Evolutionary conservation across 2,329 filamentous ascomycete genomes (phyloP).

Genomic region (Rugonectria rugulosa): DNA sequence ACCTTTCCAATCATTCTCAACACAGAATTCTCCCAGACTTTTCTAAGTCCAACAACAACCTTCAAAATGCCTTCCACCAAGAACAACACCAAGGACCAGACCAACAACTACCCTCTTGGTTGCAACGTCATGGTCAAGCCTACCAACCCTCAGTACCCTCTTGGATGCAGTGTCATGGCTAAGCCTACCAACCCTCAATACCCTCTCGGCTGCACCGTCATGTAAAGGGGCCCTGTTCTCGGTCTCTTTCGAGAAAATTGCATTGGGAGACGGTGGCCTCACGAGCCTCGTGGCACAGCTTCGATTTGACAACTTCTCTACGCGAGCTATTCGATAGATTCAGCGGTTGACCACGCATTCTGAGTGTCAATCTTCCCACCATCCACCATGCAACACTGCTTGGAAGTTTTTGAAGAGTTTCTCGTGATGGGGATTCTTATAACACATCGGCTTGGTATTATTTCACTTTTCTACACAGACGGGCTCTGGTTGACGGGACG

Average conservation of each 20-base stretch:
- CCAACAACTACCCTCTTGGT: constrained; percentile 38
- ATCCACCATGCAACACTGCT: background rate
- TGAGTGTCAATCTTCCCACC: background rate
- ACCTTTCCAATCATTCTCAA: constrained; percentile 39
- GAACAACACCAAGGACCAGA: constrained; percentile 35
- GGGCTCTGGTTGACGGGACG: constrained; percentile 33
- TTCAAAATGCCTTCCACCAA: constrained; percentile 45
- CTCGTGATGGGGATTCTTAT: background rate
- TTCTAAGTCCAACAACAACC: constrained; percentile 37
- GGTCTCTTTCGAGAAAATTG: too few relatives aligned
- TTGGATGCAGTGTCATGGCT: constrained; percentile 41
- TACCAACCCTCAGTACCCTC: constrained; percentile 34
- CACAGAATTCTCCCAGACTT: constrained; percentile 32
- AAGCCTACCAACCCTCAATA: constrained; percentile 37
- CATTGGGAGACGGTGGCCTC: background rate
- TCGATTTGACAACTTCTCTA: background rate
- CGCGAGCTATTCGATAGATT: background rate
- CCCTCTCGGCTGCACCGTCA: constrained; percentile 43
- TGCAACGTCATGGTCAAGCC: constrained; percentile 43
- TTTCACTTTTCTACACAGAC: constrained; percentile 13
- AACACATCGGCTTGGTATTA: background rate
- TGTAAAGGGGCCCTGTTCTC: too few relatives aligned
- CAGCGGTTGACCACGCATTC: too few relatives aligned
- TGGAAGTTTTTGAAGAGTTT: background rate
- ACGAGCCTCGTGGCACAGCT: background rate